Base-by-base conservation (phyloP, 2,329 filamentous ascomycete genomes). In the Ilyonectria destructans region DNA sequence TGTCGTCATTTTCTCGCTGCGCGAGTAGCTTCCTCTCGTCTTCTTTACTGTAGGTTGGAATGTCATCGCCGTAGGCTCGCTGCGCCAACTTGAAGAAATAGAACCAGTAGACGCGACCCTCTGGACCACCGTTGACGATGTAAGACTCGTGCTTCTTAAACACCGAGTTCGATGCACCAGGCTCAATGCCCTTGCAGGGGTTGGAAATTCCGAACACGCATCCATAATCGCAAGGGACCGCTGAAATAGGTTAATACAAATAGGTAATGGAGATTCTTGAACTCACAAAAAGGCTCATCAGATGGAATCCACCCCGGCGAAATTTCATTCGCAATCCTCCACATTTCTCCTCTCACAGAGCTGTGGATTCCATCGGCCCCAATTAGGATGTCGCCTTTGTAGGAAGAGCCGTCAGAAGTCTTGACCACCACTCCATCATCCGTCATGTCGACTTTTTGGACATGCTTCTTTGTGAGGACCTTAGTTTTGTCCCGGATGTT, bases 361-460 rank as follows among this genome's bases (percentile, higher is more conserved):
- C 83, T 85, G 62, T 83, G 77, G 19, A 85, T 77, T 1, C 84
- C 83, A 52, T 85, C 83, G 0, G 80, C 79, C 0, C 83, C 82
- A 0, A 84, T 73, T 0, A 85, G 69, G 0, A 85, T 68, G 19
- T 79, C 74, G 0, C 81, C 83, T 1, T 68, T 45, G 43, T 78
- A 79, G 0, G 65, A 49, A 6, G 68, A 61, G 21, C 59, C 49
- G 48, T 67, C 2, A 17, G 48, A 5, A n/a, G 13, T 58, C 19
- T 4, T 6, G 0, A 68, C 58, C 1, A 46, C 23, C 1, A 81
- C 73, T n/a, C 26, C 26, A 58, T 63, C 1, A 15, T 49, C 6
- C 21, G 2, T 49, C 48, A 13, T 8, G 0, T 70, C 48, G 2
- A 56, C 48, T 2, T 67, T 56, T 0, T 17, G 23, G 1, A 78